These are phyloP conservation scores for Dioszegia hungarica DNA, from an alignment of 768 basidiomycete species.

Conservation along the genomic window DNA sequence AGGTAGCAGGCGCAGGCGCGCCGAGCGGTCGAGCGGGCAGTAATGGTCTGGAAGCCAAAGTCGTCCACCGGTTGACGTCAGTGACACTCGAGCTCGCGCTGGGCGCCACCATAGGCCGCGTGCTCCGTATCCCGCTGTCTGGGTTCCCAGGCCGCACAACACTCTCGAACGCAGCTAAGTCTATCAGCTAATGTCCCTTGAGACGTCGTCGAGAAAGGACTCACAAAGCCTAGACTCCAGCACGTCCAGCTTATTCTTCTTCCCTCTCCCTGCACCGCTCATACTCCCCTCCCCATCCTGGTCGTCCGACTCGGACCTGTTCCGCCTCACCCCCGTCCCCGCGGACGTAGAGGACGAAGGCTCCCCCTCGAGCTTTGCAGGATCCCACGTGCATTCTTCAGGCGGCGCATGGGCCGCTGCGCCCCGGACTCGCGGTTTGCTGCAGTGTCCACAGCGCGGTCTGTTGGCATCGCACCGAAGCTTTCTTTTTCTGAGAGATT, in stretches of 20 bases:
- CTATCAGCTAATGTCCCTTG: background rate
- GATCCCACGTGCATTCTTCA: conserved; percentile 38
- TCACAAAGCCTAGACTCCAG: conserved; percentile 23
- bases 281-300: conserved; percentile 9
- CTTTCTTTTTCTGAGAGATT: background rate
- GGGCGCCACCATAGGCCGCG: no score
- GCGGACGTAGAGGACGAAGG: background rate
- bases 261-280: conserved; percentile 14
- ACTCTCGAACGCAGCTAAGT: background rate
- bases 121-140: no score
- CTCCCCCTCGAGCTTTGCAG: background rate
- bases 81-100: no score
- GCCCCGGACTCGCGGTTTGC: conserved; percentile 20
- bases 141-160: no score
- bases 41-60: no score
- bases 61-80: no score
- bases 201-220: background rate
- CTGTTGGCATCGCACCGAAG: conserved; percentile 36
- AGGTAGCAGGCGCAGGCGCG: no score
- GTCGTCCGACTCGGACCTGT: background rate
- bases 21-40: no score
- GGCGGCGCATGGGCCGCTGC: background rate
- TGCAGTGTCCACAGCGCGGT: conserved; percentile 32
- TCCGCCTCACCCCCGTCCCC: background rate
- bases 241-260: conserved; percentile 23